phyloP scores from a whole-genome alignment of 306 rosid genomes.

The Vigna angularis region DNA sequence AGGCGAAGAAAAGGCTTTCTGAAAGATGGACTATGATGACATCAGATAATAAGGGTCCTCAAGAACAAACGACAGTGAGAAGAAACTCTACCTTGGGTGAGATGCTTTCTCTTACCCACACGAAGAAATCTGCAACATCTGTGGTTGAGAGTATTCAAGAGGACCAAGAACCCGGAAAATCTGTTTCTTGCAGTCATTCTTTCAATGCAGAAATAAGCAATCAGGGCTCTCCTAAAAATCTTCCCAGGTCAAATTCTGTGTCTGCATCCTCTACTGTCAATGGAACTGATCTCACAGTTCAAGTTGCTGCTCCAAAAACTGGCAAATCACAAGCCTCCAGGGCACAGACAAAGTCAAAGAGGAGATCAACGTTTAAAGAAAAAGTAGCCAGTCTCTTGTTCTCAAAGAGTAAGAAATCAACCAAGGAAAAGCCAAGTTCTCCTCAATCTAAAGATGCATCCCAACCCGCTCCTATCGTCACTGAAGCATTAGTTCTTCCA shows the following conservation, averaged over 20 bases:
- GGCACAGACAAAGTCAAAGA: slow-evolving; percentile 66
- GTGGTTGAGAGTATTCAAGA: slow-evolving; percentile 49
- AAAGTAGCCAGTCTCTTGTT: slow-evolving; percentile 86
- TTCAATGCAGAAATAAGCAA: slow-evolving; percentile 51
- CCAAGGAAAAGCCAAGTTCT: slow-evolving; percentile 63
- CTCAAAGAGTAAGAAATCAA: slow-evolving; percentile 77
- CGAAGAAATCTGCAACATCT: slow-evolving; percentile 61
- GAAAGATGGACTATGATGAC: slow-evolving; percentile 93
- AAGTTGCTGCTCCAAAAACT: slow-evolving; percentile 47
- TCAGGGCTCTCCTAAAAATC: slow-evolving; percentile 57
- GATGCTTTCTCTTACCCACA: slow-evolving; percentile 85
- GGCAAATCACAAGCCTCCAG: slow-evolving; percentile 51
- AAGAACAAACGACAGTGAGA: slow-evolving; percentile 61
- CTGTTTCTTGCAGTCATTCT: slow-evolving; percentile 54
- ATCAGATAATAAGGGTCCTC: slow-evolving; percentile 61
- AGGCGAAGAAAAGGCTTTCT: slow-evolving; percentile 92
- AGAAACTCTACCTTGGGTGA: slow-evolving; percentile 91
- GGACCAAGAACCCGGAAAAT: slow-evolving; percentile 60
- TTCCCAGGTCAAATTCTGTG: slow-evolving; percentile 73
- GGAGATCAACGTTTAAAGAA: slow-evolving; percentile 83
- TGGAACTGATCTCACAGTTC: slow-evolving; percentile 49
- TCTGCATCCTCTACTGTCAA: slow-evolving; percentile 64
- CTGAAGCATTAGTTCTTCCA: slow-evolving; percentile 49
- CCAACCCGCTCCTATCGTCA: slow-evolving; percentile 42
- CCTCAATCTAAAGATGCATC: slow-evolving; percentile 54